Conservation (phyloP, 805 yeast genomes). For the Wickerhamiella sorbophila region DNA sequence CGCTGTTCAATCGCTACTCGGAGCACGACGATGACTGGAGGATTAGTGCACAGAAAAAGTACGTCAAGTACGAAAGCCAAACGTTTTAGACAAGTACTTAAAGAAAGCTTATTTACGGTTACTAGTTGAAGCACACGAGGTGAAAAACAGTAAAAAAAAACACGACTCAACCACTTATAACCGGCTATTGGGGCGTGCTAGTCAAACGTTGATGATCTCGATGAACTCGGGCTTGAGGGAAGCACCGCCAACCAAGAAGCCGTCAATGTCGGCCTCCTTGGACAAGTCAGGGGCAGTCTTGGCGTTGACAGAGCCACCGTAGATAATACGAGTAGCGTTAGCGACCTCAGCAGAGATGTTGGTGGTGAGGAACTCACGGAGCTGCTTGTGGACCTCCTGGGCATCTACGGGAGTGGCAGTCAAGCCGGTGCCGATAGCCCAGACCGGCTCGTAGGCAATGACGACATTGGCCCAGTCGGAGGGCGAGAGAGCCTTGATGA, state of each 20-base stretch:
- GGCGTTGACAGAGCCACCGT: slow-evolving; percentile 98
- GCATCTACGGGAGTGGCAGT: slow-evolving; percentile 99
- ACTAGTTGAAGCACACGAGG: neutral
- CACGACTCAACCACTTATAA: neutral
- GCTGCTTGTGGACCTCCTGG: slow-evolving; percentile 80
- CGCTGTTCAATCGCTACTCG: slow-evolving; percentile 48
- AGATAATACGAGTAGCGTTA: slow-evolving; percentile 70
- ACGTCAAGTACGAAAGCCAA: slow-evolving; percentile 7
- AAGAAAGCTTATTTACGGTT: neutral
- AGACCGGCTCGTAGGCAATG: slow-evolving; percentile 97
- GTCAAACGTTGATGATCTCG: slow-evolving; percentile 71
- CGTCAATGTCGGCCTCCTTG: slow-evolving; percentile 89
- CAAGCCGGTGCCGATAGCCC: slow-evolving; percentile 99
- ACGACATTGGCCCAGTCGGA: slow-evolving; percentile 85
- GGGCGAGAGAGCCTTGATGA: slow-evolving; percentile 46
- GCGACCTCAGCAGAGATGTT: slow-evolving; percentile 72
- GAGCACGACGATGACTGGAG: slow-evolving; percentile 65
- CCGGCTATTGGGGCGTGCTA: neutral
- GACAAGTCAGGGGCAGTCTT: slow-evolving; percentile 80
- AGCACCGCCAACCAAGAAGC: slow-evolving; percentile 99
- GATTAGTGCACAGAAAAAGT: slow-evolving; percentile 32
- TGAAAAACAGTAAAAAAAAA: too few relatives aligned
- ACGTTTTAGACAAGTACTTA: too few relatives aligned
- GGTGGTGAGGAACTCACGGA: slow-evolving; percentile 68
- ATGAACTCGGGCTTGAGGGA: slow-evolving; percentile 95